Evolutionary conservation across 805 yeast genomes (phyloP).

Genomic region (Ogataea nonfermentans): DNA sequence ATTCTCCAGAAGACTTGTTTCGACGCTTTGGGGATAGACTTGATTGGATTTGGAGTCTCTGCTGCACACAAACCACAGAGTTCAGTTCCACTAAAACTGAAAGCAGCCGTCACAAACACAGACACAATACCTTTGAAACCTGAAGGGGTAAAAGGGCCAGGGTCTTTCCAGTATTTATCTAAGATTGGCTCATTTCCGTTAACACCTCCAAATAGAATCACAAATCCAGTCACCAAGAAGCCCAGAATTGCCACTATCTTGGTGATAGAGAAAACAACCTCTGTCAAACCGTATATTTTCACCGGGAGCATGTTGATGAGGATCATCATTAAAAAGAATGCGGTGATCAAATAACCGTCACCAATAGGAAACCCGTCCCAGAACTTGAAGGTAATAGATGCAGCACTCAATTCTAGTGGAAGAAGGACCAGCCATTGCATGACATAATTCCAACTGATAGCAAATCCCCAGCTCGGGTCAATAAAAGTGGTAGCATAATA

Average conservation of each 20-base stretch:
- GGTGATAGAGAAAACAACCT: constrained; percentile 46
- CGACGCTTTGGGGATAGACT: constrained; percentile 48
- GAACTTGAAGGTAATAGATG: constrained; percentile 50
- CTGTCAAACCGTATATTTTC: constrained; percentile 54
- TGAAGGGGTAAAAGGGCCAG: constrained; percentile 38
- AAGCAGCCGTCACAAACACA: constrained; percentile 55
- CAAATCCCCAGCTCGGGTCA: constrained; percentile 62
- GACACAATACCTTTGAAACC: constrained; percentile 54
- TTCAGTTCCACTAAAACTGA: constrained; percentile 55
- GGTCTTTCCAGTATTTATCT: constrained; percentile 45
- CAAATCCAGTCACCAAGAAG: constrained; percentile 53
- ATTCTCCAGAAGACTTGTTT: constrained; percentile 59
- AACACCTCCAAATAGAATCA: constrained; percentile 48
- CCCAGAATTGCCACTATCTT: constrained; percentile 50
- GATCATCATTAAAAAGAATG: constrained; percentile 49
- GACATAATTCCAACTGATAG: constrained; percentile 57
- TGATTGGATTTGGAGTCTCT: constrained; percentile 47
- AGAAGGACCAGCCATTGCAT: constrained; percentile 51
- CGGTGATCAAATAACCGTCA: constrained; percentile 50
- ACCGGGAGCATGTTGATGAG: constrained; percentile 54
- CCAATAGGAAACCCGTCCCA: constrained; percentile 43
- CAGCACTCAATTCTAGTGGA: constrained; percentile 53
- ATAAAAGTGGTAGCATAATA: constrained; percentile 60
- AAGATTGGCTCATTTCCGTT: constrained; percentile 43
- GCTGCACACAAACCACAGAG: constrained; percentile 51